phyloP scores from a whole-genome alignment of 306 rosid genomes.

The Hippophae gyantsensis region DNA sequence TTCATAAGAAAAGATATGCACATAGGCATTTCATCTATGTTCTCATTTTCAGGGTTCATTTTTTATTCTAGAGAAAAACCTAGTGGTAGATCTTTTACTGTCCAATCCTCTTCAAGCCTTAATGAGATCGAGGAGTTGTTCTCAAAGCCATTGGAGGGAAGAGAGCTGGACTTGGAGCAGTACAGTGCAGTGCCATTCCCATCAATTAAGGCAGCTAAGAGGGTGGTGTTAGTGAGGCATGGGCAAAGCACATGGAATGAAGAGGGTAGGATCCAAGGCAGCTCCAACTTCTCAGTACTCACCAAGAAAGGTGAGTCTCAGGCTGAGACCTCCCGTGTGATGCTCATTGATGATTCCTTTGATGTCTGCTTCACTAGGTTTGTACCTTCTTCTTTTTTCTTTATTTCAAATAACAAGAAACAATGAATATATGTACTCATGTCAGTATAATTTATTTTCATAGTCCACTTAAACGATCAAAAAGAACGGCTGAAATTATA shows the following conservation, averaged over 20 bases:
- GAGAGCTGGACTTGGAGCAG: constrained; percentile 32
- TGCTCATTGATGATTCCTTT: constrained; percentile 66
- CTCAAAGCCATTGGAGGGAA: constrained; percentile 11
- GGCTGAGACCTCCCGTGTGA: constrained; percentile 77
- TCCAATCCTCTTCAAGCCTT: constrained; percentile 44
- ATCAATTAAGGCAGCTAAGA: constrained; percentile 46
- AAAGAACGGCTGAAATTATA: too few species aligned
- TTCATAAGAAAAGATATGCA: too few species aligned
- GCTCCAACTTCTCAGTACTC: constrained; percentile 77
- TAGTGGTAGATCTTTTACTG: background rate
- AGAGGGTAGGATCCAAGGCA: constrained; percentile 91
- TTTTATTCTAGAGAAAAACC: background rate
- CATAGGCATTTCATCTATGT: too few species aligned
- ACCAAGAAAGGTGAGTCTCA: constrained; percentile 85
- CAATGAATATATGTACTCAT: too few species aligned
- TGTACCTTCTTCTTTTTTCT: background rate
- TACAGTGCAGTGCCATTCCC: constrained; percentile 32
- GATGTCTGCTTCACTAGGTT: constrained; percentile 82
- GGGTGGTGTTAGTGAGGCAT: constrained; percentile 85
- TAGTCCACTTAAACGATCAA: too few species aligned
- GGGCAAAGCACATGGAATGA: constrained; percentile 98
- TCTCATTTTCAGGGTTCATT: too few species aligned
- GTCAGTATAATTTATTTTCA: too few species aligned
- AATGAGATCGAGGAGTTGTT: constrained; percentile 27
- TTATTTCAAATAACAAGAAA: too few species aligned